Evolutionary conservation across 169 alveolate genomes (phyloP).

Genomic region (Plasmodium knowlesi): DNA sequence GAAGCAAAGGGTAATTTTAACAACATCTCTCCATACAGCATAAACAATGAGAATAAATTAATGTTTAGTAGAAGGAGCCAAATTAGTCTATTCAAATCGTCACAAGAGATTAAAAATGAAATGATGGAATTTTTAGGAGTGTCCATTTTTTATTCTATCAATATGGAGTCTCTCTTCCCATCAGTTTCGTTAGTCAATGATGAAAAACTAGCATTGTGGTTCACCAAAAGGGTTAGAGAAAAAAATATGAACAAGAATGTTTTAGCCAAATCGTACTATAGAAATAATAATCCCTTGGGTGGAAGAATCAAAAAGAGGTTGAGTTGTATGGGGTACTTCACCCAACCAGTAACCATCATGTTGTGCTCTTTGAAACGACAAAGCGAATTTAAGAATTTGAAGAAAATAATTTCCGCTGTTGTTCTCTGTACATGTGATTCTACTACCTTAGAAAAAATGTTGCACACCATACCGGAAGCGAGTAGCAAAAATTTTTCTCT

Average conservation of each 20-base stretch:
- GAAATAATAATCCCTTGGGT: background rate
- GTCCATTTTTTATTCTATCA: slow-evolving; percentile 49
- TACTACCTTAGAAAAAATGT: slow-evolving; percentile 32
- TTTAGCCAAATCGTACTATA: background rate
- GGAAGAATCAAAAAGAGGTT: slow-evolving; percentile 8
- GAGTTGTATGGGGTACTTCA: slow-evolving; percentile 57
- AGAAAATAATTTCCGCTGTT: slow-evolving; percentile 33
- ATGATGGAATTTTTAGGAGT: slow-evolving; percentile 44
- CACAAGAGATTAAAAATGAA: slow-evolving; percentile 62
- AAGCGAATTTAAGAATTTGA: slow-evolving; percentile 50
- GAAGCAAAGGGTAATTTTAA: background rate
- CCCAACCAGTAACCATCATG: slow-evolving; percentile 61
- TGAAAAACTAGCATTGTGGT: slow-evolving; percentile 40
- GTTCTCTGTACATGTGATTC: slow-evolving; percentile 74
- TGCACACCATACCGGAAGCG: slow-evolving; percentile 70
- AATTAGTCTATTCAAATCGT: slow-evolving; percentile 24
- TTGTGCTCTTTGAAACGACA: slow-evolving; percentile 68
- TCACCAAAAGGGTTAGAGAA: slow-evolving; percentile 30
- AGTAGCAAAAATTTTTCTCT: slow-evolving; percentile 38
- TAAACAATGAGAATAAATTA: background rate
- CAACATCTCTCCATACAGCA: background rate
- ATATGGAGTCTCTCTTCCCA: slow-evolving; percentile 8
- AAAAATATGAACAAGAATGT: background rate
- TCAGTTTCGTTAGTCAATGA: slow-evolving; percentile 44
- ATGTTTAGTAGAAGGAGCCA: background rate